Percentiles rank a stretch among this genome's conserved stretches.
phyloP scores from a whole-genome alignment of 1,139 yeast species.

The Candida neerlandica region DNA sequence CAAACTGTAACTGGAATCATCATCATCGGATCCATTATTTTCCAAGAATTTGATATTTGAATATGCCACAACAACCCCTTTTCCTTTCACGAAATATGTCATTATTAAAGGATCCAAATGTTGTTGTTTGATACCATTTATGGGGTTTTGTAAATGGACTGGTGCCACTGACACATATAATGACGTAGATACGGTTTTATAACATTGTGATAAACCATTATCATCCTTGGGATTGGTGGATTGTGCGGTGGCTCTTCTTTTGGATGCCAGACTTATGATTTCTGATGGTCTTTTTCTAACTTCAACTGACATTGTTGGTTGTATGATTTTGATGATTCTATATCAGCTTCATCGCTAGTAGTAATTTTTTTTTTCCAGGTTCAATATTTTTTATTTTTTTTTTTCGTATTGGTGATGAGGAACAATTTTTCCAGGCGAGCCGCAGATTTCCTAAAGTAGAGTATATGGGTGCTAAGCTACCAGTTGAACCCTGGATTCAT shows the following conservation, averaged over 20 bases:
- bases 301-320: constrained; percentile 18
- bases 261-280: constrained; percentile 7
- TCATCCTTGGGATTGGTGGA: constrained; percentile 37
- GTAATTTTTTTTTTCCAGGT: constrained; percentile 2
- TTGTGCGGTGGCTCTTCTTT: constrained; percentile 24
- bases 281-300: constrained; percentile 15
- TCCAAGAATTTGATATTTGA: constrained; percentile 51
- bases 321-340: background rate
- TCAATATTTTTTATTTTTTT: background rate
- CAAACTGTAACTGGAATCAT: constrained; percentile 30
- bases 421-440: background rate
- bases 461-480: background rate
- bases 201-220: constrained; percentile 61
- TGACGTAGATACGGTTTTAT: constrained; percentile 61
- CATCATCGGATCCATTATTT: constrained; percentile 32
- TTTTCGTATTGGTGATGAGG: constrained; percentile 6
- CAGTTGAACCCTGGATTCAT: too few relatives aligned
- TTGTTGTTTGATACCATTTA: constrained; percentile 79
- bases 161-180: constrained; percentile 90
- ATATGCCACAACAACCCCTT: constrained; percentile 85
- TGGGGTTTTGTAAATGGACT: constrained; percentile 63
- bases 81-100: constrained; percentile 72
- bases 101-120: constrained; percentile 88
- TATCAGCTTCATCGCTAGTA: background rate
- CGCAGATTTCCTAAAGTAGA: background rate